Evolutionary conservation across 495 filamentous ascomycete species (phyloP), one percentile per base, ranked within the genome.

Genomic region (Xylaria scruposa): DNA sequence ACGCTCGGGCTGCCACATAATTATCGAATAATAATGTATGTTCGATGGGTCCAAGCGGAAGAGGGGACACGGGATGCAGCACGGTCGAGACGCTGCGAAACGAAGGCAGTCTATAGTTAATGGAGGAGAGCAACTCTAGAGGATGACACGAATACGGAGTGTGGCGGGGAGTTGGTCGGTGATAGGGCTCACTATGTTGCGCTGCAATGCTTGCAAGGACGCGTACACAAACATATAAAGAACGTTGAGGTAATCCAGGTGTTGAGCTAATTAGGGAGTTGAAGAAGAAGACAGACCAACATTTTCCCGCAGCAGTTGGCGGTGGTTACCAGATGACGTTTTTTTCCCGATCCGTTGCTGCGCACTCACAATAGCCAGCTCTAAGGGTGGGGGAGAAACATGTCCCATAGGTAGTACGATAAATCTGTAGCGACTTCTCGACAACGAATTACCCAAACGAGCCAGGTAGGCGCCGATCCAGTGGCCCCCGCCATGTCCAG

Each of bases 241-340:
- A 33, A 21, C 31, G 17, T 66, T 31, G 2, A 46, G 44, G 40
- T 33, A n/a, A 10, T 65, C 62, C 17, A 59, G 54, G 2, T 19
- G 54, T 36, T 36, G 58, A 60, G 58, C 31, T 36, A 21, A 38
- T 38, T 29, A n/a, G 46, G 46, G 19, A 53, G 42, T 49, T 10
- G 44, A 33, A 36, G 44, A 33, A 36, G 63, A 51, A 66, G 68
- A 29, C n/a, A 70, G 56, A 17, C 56, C 56, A 49, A 44, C 24
- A 40, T 42, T 53, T 67, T 53, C 44, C 38, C 31, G 33, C n/a
- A 17, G 56, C 33, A 51, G 46, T 21, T 70, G 56, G 53, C 38
- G 53, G 29, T 42, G 33, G 68, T 64, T 53, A 63, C 58, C n/a
- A 46, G 61, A 67, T 71, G 70, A 71, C 70, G 70, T 67, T 71